Conservation (phyloP, 108 stramenopile genomes). For the Cyclotella baltica region DNA sequence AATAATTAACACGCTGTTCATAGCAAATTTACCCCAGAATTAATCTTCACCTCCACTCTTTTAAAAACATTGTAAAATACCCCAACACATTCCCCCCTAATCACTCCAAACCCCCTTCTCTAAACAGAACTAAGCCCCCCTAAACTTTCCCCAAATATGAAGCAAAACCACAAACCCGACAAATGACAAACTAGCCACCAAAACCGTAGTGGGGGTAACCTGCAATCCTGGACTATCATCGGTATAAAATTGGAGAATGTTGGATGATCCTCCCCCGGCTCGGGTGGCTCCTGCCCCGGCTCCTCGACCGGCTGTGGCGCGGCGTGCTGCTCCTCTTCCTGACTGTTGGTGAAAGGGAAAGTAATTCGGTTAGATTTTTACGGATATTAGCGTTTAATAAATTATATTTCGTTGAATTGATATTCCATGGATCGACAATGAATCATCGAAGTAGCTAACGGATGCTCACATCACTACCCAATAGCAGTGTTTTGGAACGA, state of each 20-base stretch:
- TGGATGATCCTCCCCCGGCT: slow-evolving; percentile 76
- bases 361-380: background rate
- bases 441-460: too few relatives aligned
- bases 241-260: slow-evolving; percentile 93
- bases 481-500: too few relatives aligned
- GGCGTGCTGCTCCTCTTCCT: slow-evolving; percentile 57
- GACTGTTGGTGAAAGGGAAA: slow-evolving; percentile 15
- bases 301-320: slow-evolving; percentile 52
- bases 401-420: too few relatives aligned
- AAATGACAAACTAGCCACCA: slow-evolving; percentile 86
- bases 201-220: slow-evolving; percentile 92
- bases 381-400: too few relatives aligned
- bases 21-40: background rate
- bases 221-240: slow-evolving; percentile 95
- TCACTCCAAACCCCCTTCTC: background rate
- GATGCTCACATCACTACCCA: too few relatives aligned
- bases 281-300: slow-evolving; percentile 70
- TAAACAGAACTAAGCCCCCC: slow-evolving; percentile 26
- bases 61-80: background rate
- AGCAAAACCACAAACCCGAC: slow-evolving; percentile 92
- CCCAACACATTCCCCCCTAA: background rate
- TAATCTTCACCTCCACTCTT: background rate
- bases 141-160: slow-evolving; percentile 95
- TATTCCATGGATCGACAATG: too few relatives aligned
- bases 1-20: too few relatives aligned